Conservation (phyloP, 352 stramenopile genomes). For the Phytophthora multivora region DNA sequence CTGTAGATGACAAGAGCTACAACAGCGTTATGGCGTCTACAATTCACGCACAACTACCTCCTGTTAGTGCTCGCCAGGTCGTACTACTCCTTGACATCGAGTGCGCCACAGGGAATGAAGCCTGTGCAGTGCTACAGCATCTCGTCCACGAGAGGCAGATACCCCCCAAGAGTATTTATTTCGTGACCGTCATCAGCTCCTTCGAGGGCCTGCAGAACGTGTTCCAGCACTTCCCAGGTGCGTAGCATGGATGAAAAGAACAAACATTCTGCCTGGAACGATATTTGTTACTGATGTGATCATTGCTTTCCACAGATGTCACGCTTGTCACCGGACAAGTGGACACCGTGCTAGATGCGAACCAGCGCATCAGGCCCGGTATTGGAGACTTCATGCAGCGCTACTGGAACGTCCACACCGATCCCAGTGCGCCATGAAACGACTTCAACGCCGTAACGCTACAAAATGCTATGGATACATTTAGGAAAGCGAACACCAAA, state of each 20-base stretch:
- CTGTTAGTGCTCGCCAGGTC: slow-evolving; percentile 26
- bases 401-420: slow-evolving; percentile 38
- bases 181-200: slow-evolving; percentile 54
- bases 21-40: neutral
- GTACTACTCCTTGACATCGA: slow-evolving; percentile 49
- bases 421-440: neutral
- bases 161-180: slow-evolving; percentile 50
- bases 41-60: slow-evolving; percentile 37
- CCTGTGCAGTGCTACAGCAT: slow-evolving; percentile 44
- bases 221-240: slow-evolving; percentile 52
- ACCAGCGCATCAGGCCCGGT: slow-evolving; percentile 41
- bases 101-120: slow-evolving; percentile 50
- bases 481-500: too few species aligned
- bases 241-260: neutral
- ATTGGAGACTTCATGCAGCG: slow-evolving; percentile 48
- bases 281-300: slow-evolving; percentile 8
- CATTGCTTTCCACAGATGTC: slow-evolving; percentile 32
- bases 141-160: slow-evolving; percentile 40
- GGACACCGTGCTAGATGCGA: slow-evolving; percentile 46
- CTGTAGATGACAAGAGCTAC: slow-evolving; percentile 6
- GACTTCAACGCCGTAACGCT: too few species aligned
- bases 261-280: neutral
- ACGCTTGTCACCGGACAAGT: slow-evolving; percentile 54
- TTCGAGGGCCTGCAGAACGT: slow-evolving; percentile 48
- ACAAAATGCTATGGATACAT: neutral